Conservation (phyloP, 257 asterid species). For the Handroanthus guayacan region DNA sequence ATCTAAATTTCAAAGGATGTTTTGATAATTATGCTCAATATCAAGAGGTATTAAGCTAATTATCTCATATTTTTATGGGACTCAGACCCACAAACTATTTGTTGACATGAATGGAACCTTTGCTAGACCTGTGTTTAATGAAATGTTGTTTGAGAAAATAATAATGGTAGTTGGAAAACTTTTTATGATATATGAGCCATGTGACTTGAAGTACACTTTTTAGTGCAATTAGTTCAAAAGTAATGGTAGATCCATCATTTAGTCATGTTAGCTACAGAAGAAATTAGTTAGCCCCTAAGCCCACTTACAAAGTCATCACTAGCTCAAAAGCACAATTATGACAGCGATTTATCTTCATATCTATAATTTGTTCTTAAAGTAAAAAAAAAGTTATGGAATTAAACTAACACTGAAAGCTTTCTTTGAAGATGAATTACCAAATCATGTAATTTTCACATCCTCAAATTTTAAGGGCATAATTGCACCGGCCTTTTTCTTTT, state of each 20-base stretch:
- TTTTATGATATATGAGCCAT: conserved; percentile 31
- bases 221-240: conserved; percentile 44
- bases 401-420: background rate
- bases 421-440: too few species aligned
- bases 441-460: too few species aligned
- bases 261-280: conserved; percentile 34
- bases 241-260: conserved; percentile 44
- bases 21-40: too few species aligned
- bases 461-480: too few species aligned
- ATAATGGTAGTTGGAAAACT: conserved; percentile 43
- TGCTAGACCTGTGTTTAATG: conserved; percentile 22
- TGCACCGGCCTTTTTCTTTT: too few species aligned
- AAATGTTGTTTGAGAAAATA: conserved; percentile 39
- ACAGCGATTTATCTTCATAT: conserved; percentile 25
- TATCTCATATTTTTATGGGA: too few species aligned
- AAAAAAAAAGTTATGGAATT: background rate
- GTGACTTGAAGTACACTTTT: conserved; percentile 49
- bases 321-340: conserved; percentile 19
- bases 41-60: too few species aligned
- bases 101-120: background rate
- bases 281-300: conserved; percentile 33
- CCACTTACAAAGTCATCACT: conserved; percentile 33
- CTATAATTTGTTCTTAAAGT: background rate
- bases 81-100: too few species aligned
- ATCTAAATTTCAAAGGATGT: too few species aligned